Conservation (phyloP, 1,284 basidiomycete species). For the Ceratobasidium sp. region DNA sequence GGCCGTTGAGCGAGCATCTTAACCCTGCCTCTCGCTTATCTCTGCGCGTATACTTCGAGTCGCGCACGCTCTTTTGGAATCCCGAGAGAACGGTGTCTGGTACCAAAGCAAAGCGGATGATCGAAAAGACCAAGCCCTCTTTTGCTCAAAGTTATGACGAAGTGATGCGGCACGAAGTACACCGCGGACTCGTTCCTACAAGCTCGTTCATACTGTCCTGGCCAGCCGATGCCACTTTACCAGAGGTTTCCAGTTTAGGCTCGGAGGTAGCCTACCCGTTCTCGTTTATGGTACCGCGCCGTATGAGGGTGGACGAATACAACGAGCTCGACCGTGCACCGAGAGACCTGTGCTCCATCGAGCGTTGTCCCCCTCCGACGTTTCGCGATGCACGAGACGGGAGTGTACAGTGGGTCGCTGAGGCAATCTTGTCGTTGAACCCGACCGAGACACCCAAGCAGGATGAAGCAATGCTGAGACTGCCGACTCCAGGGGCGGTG, state of each 20-base stretch:
- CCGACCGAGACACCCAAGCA: background rate
- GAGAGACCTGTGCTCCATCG: constrained; percentile 15
- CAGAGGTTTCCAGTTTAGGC: background rate
- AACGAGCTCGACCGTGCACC: constrained; percentile 10
- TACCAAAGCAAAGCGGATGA: background rate
- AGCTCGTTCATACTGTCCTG: constrained; percentile 3
- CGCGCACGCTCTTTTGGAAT: constrained; percentile 33
- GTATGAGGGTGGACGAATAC: constrained; percentile 26
- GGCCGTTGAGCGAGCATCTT: too few species aligned
- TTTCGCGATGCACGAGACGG: constrained; percentile 5
- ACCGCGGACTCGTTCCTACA: constrained; percentile 14
- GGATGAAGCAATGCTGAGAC: constrained; percentile 28
- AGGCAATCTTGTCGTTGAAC: constrained; percentile 14
- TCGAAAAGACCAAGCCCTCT: constrained; percentile 2
- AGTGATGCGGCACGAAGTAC: constrained; percentile 36
- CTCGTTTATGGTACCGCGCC: constrained; percentile 30
- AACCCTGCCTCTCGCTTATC: constrained; percentile 4
- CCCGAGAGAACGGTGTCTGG: background rate
- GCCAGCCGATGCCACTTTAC: background rate
- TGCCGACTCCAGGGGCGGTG: background rate
- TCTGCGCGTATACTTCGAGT: constrained; percentile 32
- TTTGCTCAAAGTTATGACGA: constrained; percentile 7
- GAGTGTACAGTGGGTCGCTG: constrained; percentile 35
- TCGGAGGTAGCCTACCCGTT: background rate
- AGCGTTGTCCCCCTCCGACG: constrained; percentile 20